Base-by-base conservation (phyloP, 2,329 filamentous ascomycete species). In the Arthroderma sp. region DNA sequence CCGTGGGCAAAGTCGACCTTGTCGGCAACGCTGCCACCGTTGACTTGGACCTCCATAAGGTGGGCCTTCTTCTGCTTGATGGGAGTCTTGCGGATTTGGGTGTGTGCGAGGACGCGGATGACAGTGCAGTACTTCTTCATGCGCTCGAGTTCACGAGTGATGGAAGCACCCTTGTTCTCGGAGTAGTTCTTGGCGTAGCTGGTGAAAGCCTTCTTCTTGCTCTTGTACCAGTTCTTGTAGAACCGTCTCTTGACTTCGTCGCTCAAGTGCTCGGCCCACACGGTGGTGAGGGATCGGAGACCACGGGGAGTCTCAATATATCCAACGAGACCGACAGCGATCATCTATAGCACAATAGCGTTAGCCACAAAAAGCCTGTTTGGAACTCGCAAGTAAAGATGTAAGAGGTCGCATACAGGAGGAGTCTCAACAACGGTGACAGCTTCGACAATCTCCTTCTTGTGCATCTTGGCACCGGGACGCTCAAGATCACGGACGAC, bases 161-260 rank as follows among this genome's bases (percentile, higher is more conserved):
- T 83, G 65, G 85, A 87, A 60, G 85, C 75, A 64, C 86, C 88
- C 73, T 72, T 84, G 76, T 74, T 82, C 78, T 96, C 89, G 55
- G 89, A 87, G 83, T 96, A 86, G 82, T 94, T 89, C 86, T 96
- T 98, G 78, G 91, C 86, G 76, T 98, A 98, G 80, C 94, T 95
- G 80, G 91, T 98, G 79, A 98, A 98, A 53, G 91, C 91, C 89
- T 98, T 98, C 86, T 95, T 96, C 88, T 98, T 98, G 80, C 81
- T 87, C 84, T 94, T 94, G 85, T 98, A 98, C 91, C 91, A 98
- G 84, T 98, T 98, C 87, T 96, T 96, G 85, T 98, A 98, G 86
- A 98, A 98, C 69, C 91, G 85, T 66, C 91, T 85, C 83, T 94
- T 94, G 72, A 98, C 69, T 77, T 96, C 91, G 72, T 98, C 91